Percentiles rank a stretch among this genome's conserved stretches.
Conservation (phyloP, 257 asterid species). For the Thymus mandschuricus region DNA sequence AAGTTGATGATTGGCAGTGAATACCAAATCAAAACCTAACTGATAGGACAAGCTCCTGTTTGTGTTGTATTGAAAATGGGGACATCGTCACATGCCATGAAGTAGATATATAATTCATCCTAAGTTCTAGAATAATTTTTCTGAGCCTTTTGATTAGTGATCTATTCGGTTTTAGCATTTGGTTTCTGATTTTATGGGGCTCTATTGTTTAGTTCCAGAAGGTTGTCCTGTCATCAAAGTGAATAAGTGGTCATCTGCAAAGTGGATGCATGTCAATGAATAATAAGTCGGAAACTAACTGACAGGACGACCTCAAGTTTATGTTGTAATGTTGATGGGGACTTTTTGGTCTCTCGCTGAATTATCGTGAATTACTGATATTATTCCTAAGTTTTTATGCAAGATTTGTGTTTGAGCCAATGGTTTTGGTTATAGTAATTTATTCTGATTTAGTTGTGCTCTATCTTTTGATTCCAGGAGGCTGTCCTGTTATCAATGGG, state of each 20-base stretch:
- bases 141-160: not conserved
- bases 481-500: constrained; percentile 62
- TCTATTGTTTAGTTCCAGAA: constrained; percentile 42
- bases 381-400: constrained; percentile 7
- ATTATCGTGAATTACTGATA: constrained; percentile 17
- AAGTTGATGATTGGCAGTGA: constrained; percentile 45
- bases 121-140: not conserved
- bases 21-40: constrained; percentile 32
- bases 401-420: constrained; percentile 12
- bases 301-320: constrained; percentile 23
- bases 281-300: constrained; percentile 34
- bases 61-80: not conserved
- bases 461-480: constrained; percentile 46
- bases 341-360: not conserved
- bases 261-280: constrained; percentile 65
- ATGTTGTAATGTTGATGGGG: not conserved
- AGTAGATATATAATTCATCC: not conserved
- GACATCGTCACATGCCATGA: not conserved
- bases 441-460: not conserved
- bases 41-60: not conserved
- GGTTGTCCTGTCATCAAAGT: constrained; percentile 68
- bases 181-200: constrained; percentile 14
- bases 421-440: not conserved
- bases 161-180: not conserved
- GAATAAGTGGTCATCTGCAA: constrained; percentile 65